phyloP scores from a whole-genome alignment of 257 asterid genomes.

The Penstemon newberryi region DNA sequence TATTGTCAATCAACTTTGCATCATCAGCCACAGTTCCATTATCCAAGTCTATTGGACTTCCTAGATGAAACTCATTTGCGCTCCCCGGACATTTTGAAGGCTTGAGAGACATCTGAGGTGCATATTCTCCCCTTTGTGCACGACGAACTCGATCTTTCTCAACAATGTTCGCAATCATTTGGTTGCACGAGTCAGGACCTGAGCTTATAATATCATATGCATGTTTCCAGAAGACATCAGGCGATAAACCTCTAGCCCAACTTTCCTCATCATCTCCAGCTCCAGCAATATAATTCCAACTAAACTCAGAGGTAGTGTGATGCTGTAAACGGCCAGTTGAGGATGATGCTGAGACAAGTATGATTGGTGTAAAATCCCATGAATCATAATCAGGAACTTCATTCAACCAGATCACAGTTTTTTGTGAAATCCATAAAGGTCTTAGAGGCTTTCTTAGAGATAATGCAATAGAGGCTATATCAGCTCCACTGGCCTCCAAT shows the following conservation, averaged over 20 bases:
- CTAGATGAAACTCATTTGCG: slow-evolving; percentile 23
- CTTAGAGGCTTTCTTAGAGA: slow-evolving; percentile 66
- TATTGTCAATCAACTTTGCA: slow-evolving; percentile 27
- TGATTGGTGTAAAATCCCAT: slow-evolving; percentile 91
- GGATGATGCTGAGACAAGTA: slow-evolving; percentile 76
- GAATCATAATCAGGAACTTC: slow-evolving; percentile 93
- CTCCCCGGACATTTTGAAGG: slow-evolving; percentile 41
- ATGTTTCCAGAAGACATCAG: slow-evolving; percentile 82
- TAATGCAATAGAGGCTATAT: slow-evolving; percentile 62
- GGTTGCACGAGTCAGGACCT: slow-evolving; percentile 81
- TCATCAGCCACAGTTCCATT: slow-evolving; percentile 26
- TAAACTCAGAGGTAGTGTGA: slow-evolving; percentile 74
- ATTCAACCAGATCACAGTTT: slow-evolving; percentile 91
- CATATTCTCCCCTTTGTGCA: slow-evolving; percentile 68
- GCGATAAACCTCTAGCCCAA: slow-evolving; percentile 88
- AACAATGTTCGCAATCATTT: slow-evolving; percentile 70
- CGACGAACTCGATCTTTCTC: slow-evolving; percentile 77
- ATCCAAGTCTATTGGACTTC: slow-evolving; percentile 32
- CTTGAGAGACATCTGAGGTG: slow-evolving; percentile 65
- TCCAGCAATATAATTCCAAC: slow-evolving; percentile 98
- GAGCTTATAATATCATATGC: slow-evolving; percentile 75
- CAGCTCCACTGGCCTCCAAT: slow-evolving; percentile 88
- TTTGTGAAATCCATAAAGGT: slow-evolving; percentile 94
- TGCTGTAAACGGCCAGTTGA: slow-evolving; percentile 50
- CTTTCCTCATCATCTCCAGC: slow-evolving; percentile 99